Conservation (phyloP, 495 filamentous ascomycete genomes). For the Penicillium crystallinum region DNA sequence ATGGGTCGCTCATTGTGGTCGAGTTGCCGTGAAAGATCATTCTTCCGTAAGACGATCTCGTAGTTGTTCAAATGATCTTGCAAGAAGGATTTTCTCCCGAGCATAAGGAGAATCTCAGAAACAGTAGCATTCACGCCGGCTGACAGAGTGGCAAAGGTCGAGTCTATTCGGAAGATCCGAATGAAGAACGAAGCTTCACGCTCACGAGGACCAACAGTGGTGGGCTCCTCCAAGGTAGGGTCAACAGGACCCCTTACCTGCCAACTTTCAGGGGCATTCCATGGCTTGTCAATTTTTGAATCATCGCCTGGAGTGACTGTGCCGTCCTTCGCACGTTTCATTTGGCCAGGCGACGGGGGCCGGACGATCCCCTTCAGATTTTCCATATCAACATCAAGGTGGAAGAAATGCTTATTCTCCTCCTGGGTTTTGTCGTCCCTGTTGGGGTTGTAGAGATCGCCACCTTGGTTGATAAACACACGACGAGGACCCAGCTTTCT, state of each 20-base stretch:
- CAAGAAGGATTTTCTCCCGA: constrained; percentile 87
- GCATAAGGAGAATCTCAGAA: constrained; percentile 70
- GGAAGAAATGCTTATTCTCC: constrained; percentile 47
- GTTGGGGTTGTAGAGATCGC: constrained; percentile 12
- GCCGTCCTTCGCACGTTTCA: constrained; percentile 25
- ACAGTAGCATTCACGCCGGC: constrained; percentile 77
- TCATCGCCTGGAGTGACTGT: constrained; percentile 43
- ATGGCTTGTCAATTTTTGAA: constrained; percentile 29
- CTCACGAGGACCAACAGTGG: constrained; percentile 41
- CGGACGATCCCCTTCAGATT: constrained; percentile 84
- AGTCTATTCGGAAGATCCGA: constrained; percentile 90
- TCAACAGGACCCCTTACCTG: constrained; percentile 72
- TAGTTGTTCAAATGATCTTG: constrained; percentile 88
- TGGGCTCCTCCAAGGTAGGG: constrained; percentile 52
- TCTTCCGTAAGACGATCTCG: constrained; percentile 90
- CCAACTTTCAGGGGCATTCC: constrained; percentile 94
- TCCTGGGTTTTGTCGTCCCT: constrained; percentile 28
- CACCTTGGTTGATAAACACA: constrained; percentile 52
- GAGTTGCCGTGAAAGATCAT: constrained; percentile 81
- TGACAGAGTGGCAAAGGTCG: constrained; percentile 87
- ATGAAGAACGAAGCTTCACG: constrained; percentile 78
- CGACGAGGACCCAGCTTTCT: constrained; percentile 41
- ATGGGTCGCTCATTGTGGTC: constrained; percentile 75
- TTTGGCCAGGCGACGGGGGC: constrained; percentile 15
- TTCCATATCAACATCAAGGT: constrained; percentile 76